Evolutionary conservation across 129 eudicot species (phyloP).

Genomic region (Ambrosia artemisiifolia): DNA sequence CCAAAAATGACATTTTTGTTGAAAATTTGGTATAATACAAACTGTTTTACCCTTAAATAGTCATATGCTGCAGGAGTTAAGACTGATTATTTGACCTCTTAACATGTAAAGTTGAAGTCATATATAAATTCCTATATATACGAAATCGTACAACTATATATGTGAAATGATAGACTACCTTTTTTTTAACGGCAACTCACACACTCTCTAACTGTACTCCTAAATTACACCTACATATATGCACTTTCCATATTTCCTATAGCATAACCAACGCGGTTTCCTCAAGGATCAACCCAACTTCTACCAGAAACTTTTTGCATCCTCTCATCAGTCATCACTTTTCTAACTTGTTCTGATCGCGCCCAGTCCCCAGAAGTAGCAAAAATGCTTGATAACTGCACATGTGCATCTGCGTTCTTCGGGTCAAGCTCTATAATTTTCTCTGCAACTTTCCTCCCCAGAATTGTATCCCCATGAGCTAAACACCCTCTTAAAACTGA

Average conservation of each 20-base stretch:
- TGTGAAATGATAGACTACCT: neutral
- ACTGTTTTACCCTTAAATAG: no score
- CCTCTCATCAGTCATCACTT: constrained; percentile 46
- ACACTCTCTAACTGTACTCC: no score
- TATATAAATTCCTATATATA: neutral
- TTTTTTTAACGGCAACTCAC: no score
- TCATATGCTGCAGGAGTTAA: no score
- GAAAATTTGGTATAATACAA: no score
- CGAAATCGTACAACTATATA: neutral
- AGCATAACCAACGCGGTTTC: neutral
- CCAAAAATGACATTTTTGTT: neutral
- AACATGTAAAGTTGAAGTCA: no score
- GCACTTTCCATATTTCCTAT: neutral
- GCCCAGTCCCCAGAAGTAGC: constrained; percentile 76
- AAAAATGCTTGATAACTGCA: constrained; percentile 65
- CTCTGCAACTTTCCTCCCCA: constrained; percentile 57
- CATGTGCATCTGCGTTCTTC: constrained; percentile 57
- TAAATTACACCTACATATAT: neutral
- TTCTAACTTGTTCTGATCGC: constrained; percentile 55
- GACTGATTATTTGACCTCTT: no score
- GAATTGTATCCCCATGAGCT: constrained; percentile 51
- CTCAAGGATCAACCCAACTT: constrained; percentile 65
- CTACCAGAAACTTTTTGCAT: constrained; percentile 63
- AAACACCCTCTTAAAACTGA: constrained; percentile 80
- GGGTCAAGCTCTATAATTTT: constrained; percentile 58